Percentiles rank a stretch among this genome's conserved stretches.
Conservation (phyloP, 2,329 filamentous ascomycete genomes). For the Akanthomyces uredinophilus region DNA sequence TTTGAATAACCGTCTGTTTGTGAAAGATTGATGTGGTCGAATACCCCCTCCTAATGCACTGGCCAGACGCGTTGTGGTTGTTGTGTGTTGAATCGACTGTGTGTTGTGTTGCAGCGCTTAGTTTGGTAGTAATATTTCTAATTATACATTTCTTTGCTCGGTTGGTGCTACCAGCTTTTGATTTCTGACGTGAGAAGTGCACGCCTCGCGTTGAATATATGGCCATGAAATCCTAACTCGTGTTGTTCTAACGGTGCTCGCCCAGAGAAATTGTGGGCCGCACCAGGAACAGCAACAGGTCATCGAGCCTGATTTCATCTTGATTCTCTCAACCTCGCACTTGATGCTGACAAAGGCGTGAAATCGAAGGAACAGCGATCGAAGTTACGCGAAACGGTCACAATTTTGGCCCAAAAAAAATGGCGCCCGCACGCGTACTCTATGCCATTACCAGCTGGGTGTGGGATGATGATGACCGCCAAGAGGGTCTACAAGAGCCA, state of each 20-base stretch:
- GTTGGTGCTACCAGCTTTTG: not conserved
- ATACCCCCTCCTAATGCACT: not conserved
- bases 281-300: no score
- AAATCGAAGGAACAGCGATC: no score
- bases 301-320: no score
- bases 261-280: no score
- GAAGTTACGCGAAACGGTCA: not conserved
- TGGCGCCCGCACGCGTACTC: not conserved
- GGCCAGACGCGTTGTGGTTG: not conserved
- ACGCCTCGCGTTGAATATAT: not conserved
- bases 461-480: not conserved
- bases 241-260: no score
- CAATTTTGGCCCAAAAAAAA: not conserved
- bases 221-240: not conserved
- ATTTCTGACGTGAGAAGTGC: not conserved
- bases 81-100: not conserved
- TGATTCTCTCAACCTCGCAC: not conserved
- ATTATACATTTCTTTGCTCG: not conserved
- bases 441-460: not conserved
- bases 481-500: constrained; percentile 9
- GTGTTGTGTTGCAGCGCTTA: not conserved
- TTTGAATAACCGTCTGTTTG: not conserved
- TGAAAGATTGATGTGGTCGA: not conserved
- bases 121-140: not conserved
- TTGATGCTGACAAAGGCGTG: no score